These are phyloP conservation scores for Trichoderma sp. DNA, from an alignment of 2,329 filamentous ascomycete genomes.

Conservation along the genomic window DNA sequence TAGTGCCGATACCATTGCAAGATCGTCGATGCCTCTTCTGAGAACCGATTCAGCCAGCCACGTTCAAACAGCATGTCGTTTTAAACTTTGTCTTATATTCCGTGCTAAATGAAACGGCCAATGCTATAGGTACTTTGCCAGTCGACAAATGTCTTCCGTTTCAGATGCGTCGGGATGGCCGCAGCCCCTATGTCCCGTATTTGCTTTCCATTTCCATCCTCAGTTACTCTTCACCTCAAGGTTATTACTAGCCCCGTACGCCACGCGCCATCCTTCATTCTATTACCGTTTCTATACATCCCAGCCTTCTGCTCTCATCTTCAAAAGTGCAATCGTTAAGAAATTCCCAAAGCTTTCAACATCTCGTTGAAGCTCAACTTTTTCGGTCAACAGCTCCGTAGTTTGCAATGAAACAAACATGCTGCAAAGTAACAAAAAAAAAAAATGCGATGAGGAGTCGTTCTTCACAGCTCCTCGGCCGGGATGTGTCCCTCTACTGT, in stretches of 20 bases:
- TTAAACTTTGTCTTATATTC: slow-evolving; percentile 17
- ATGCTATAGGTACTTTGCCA: slow-evolving; percentile 6
- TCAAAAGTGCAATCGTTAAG: background rate
- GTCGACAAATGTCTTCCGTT: background rate
- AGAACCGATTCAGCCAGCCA: background rate
- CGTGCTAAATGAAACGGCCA: background rate
- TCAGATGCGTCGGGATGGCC: background rate
- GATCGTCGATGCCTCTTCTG: background rate
- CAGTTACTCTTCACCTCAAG: slow-evolving; percentile 3
- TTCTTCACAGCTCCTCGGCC: slow-evolving; percentile 22
- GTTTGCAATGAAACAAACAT: background rate
- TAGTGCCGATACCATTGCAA: background rate
- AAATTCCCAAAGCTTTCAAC: slow-evolving; percentile 1
- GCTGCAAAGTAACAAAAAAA: background rate
- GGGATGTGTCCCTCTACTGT: slow-evolving; percentile 56
- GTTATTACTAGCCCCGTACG: slow-evolving; percentile 18
- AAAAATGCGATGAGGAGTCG: background rate
- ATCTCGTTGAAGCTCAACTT: background rate
- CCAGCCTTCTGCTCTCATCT: background rate
- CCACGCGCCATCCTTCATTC: slow-evolving; percentile 16
- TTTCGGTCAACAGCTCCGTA: background rate
- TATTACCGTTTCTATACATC: slow-evolving; percentile 14
- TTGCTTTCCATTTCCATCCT: slow-evolving; percentile 8
- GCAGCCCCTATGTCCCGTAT: background rate
- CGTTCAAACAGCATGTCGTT: background rate